Evolutionary conservation across 306 rosid species (phyloP).

Genomic region (Inga oerstediana): DNA sequence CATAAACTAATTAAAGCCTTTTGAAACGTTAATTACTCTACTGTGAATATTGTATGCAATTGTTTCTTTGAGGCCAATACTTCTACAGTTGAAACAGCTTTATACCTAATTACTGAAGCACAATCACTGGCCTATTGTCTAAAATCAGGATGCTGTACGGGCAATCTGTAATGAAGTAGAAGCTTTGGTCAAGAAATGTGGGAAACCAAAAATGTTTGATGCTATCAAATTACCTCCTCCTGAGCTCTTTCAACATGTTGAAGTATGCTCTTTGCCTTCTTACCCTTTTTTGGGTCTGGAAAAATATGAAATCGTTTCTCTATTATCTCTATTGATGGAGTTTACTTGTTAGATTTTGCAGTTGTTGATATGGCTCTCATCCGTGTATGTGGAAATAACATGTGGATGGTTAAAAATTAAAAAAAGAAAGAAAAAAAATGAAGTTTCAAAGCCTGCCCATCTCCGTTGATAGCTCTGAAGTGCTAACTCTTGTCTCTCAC

Average conservation of each 20-base stretch:
- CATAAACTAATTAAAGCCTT: not conserved
- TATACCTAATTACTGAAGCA: not conserved
- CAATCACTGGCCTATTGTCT: conserved; percentile 40
- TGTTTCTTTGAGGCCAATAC: not conserved
- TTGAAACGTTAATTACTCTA: not conserved
- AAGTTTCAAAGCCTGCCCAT: not conserved
- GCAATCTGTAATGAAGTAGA: conserved; percentile 87
- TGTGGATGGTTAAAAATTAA: not conserved
- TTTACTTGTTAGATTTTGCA: not conserved
- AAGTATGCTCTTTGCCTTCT: conserved; percentile 53
- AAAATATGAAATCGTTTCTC: not conserved
- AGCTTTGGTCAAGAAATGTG: conserved; percentile 84
- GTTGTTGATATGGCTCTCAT: not conserved
- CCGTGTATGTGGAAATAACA: not conserved
- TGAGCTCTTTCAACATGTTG: conserved; percentile 78
- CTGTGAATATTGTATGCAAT: not conserved
- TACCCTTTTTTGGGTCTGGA: not conserved
- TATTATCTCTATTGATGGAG: not conserved
- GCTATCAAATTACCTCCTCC: conserved; percentile 93
- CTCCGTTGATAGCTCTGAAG: not conserved
- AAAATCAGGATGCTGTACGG: conserved; percentile 79
- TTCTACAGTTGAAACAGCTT: not conserved
- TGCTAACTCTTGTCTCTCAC: not conserved
- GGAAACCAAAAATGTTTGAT: conserved; percentile 92
- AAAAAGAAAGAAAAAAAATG: not conserved